Base-by-base conservation (phyloP, 305 asterid genomes). In the Caryopteris hybrid region DNA sequence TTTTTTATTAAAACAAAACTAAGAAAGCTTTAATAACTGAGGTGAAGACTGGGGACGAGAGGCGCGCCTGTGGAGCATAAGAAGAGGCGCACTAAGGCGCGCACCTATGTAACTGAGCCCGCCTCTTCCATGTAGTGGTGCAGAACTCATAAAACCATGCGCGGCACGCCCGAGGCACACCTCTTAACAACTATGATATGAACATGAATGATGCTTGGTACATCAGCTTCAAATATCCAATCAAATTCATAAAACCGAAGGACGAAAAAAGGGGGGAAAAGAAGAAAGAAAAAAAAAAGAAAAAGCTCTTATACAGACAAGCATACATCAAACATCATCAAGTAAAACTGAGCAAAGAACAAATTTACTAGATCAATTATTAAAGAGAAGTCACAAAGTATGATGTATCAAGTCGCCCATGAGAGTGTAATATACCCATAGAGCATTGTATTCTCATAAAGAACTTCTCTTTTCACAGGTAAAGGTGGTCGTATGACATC, bases 401-500 rank as follows among this genome's bases (percentile, higher is more conserved):
- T 55, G 68, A 45, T 48, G 41, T 10, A n/a, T 31, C 29, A 69
- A n/a, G 63, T 52, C 17, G 67, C 61, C 41, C 55, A 48, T 23
- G 73, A 55, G 61, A 61, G 63, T 33, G 60, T 36, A 69, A 33
- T 74, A 74, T 91, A 95, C 99, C 98, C 83, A 67, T 73, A 83
- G 58, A 76, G 76, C 68, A 81, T 76, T 3, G 88, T 78, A 75
- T 60, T 74, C 68, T 91, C 98, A 77, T 94, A 94, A 47, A 94
- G 98, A 77, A 86, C 95, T 12, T 94, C 99, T 75, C 98, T 78
- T 81, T 72, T 88, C 72, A 89, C 98, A 48, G 98, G 98, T 69
- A 95, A 85, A 73, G 99, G 99, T 62, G 99, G 78, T 0, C 99
- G 94, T 38, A 95, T 81, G 61, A 81, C 92, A 74, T 80, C 86